These are phyloP conservation scores for Neopestalotiopsis sp. DNA, from an alignment of 2,329 filamentous ascomycete species.

Conservation along the genomic window DNA sequence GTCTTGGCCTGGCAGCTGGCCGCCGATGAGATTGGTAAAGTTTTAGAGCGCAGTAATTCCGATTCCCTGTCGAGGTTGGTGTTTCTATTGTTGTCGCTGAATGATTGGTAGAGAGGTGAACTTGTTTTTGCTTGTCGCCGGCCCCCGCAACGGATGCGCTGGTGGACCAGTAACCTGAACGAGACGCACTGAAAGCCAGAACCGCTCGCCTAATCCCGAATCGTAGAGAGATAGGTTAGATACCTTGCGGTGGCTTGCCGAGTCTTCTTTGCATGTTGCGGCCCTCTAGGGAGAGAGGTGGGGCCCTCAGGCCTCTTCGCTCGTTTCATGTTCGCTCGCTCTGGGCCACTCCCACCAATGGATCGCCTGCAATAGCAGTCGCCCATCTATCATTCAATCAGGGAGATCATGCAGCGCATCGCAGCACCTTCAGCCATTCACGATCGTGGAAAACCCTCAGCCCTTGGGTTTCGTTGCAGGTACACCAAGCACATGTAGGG, in stretches of 20 bases:
- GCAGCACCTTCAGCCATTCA: conserved; percentile 14
- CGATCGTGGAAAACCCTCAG: background rate
- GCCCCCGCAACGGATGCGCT: background rate
- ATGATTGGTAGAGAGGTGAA: conserved; percentile 15
- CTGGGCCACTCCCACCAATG: conserved; percentile 19
- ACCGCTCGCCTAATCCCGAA: background rate
- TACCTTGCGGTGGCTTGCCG: background rate
- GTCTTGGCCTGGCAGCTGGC: conserved; percentile 14
- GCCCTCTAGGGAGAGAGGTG: background rate
- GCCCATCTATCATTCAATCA: conserved; percentile 17
- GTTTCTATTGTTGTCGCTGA: conserved; percentile 9
- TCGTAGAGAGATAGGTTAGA: too few relatives aligned
- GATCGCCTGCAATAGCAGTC: background rate
- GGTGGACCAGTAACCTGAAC: background rate
- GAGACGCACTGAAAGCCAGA: background rate
- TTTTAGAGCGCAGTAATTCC: background rate
- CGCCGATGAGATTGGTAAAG: background rate
- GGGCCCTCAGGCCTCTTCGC: conserved; percentile 13
- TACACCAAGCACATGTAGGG: conserved; percentile 23
- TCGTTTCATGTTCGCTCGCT: conserved; percentile 17
- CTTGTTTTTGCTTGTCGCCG: background rate
- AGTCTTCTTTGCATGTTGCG: background rate
- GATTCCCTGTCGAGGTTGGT: conserved; percentile 14
- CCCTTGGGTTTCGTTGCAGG: background rate
- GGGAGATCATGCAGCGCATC: conserved; percentile 12